Conservation (phyloP, 164 flowering plant species). For the Dillenia turbinata region DNA sequence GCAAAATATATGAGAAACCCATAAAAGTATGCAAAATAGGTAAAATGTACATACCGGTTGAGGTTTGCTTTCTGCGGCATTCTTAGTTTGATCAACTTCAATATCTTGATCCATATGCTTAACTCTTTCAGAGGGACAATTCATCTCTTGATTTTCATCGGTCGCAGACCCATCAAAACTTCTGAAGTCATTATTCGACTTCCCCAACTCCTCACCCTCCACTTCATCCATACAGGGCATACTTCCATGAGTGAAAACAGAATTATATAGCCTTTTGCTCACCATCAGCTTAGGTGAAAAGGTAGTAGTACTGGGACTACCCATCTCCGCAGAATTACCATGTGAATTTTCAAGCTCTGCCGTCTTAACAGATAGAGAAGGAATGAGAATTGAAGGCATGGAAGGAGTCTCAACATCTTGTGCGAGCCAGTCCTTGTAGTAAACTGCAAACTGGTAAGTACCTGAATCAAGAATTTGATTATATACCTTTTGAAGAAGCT, state of each 20-base stretch:
- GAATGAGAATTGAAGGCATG: conserved; percentile 46
- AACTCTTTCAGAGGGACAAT: conserved; percentile 16
- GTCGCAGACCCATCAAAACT: conserved; percentile 28
- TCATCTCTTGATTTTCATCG: conserved; percentile 27
- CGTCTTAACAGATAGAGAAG: conserved; percentile 31
- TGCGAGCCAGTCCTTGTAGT: conserved; percentile 80
- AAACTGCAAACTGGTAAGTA: conserved; percentile 62
- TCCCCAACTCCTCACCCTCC: conserved; percentile 19
- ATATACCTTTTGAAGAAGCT: conserved; percentile 53
- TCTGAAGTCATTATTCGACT: conserved; percentile 19
- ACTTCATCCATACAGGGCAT: conserved; percentile 20
- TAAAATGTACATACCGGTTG: conserved; percentile 27
- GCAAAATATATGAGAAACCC: not conserved
- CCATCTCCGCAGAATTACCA: conserved; percentile 26
- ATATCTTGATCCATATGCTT: conserved; percentile 16
- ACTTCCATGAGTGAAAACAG: conserved; percentile 35
- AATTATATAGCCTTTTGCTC: conserved; percentile 51
- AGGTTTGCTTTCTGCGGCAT: conserved; percentile 12
- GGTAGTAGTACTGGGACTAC: conserved; percentile 27
- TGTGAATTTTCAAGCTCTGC: conserved; percentile 17
- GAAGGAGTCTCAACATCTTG: conserved; percentile 60
- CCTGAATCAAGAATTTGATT: conserved; percentile 58
- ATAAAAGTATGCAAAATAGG: not conserved
- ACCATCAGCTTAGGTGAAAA: conserved; percentile 51
- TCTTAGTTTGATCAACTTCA: conserved; percentile 10